phyloP scores from a whole-genome alignment of 2,329 filamentous ascomycete genomes.

The Salinomyces thailandicus region DNA sequence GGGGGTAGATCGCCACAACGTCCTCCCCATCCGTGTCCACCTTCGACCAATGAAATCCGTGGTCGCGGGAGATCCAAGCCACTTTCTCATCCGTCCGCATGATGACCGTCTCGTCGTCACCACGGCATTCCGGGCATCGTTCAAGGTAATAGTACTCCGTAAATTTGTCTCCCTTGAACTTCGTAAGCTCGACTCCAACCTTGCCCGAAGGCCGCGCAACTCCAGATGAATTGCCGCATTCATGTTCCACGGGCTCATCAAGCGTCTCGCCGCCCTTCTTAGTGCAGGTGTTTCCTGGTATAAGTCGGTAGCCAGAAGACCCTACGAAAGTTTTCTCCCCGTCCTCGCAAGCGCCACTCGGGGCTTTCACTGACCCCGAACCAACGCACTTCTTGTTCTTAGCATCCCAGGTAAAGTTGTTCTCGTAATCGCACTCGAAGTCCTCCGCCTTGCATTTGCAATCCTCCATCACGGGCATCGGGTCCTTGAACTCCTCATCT shows the following conservation, averaged over 20 bases:
- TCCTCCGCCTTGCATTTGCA: constrained; percentile 77
- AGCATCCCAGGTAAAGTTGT: constrained; percentile 54
- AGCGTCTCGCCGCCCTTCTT: constrained; percentile 30
- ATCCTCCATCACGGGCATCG: constrained; percentile 55
- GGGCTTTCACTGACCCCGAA: constrained; percentile 51
- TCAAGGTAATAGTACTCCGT: constrained; percentile 65
- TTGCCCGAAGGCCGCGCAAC: constrained; percentile 52
- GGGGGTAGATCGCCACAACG: constrained; percentile 62
- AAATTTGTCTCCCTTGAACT: constrained; percentile 52
- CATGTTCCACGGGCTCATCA: constrained; percentile 51
- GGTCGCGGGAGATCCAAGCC: constrained; percentile 68
- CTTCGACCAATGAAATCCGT: constrained; percentile 74
- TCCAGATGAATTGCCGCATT: constrained; percentile 56
- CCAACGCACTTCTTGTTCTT: constrained; percentile 60
- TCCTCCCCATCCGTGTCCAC: constrained; percentile 53
- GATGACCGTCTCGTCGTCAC: constrained; percentile 62
- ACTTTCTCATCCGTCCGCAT: constrained; percentile 49
- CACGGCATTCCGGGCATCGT: constrained; percentile 52
- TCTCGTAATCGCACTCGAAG: constrained; percentile 81
- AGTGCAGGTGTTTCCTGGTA: constrained; percentile 53
- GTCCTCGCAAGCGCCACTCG: constrained; percentile 63
- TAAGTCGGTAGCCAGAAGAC: constrained; percentile 82
- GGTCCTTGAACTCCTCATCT: constrained; percentile 72
- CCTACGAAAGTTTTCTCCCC: constrained; percentile 67
- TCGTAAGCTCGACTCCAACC: constrained; percentile 49